Evolutionary conservation across 768 basidiomycete genomes (phyloP).

Genomic region (Trametes meyenii): DNA sequence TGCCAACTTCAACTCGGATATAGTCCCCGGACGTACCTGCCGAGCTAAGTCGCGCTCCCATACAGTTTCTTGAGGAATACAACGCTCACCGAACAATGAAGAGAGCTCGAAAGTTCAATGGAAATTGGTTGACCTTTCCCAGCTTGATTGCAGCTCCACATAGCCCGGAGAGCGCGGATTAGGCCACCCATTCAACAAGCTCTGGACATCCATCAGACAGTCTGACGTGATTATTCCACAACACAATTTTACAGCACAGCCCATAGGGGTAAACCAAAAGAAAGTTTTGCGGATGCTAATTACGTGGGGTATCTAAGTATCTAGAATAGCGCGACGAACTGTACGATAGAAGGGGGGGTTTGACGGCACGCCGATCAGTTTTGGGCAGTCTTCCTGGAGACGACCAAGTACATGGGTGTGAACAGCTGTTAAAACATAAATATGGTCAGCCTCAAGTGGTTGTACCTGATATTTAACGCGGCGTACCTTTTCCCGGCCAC

Average conservation of each 20-base stretch:
- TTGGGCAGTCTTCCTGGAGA: constrained; percentile 38
- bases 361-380: constrained; percentile 17
- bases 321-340: constrained; percentile 5
- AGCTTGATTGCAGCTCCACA: too few species aligned
- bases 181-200: too few species aligned
- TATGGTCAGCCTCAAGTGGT: not conserved
- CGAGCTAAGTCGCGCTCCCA: too few species aligned
- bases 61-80: too few species aligned
- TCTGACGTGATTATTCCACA: not conserved
- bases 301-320: constrained; percentile 21
- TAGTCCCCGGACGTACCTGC: too few species aligned
- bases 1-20: too few species aligned
- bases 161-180: too few species aligned
- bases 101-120: too few species aligned
- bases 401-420: constrained; percentile 83
- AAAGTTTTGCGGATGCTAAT: constrained; percentile 11
- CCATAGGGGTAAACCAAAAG: not conserved
- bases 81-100: too few species aligned
- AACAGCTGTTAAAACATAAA: constrained; percentile 57
- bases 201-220: too few species aligned
- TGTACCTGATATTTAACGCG: not conserved
- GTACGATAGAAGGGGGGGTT: not conserved
- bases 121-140: too few species aligned
- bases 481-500: constrained; percentile 83
- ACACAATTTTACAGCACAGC: constrained; percentile 8